Base-by-base conservation (phyloP, 768 basidiomycete species). In the Ephemerocybe angulata region DNA sequence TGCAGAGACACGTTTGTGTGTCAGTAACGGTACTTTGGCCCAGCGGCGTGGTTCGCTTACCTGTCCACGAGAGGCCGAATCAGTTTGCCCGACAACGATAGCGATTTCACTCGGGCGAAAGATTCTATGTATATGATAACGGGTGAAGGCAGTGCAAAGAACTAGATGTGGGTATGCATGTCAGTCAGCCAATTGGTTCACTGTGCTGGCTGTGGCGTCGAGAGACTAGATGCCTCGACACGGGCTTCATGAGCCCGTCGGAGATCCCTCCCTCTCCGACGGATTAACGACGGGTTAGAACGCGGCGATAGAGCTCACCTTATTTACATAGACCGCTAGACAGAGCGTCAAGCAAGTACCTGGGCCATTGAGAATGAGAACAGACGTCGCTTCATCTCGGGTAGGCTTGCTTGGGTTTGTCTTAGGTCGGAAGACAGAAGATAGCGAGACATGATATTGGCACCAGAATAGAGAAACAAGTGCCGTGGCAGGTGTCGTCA, bases 331-430 rank as follows among this genome's bases (percentile, higher is more conserved):
- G 13, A 84, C 79, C 0, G 88, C 84, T 15, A 81, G 55, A 55
- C 88, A 91, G 5, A 98, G 76, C 4, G 87, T 74, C 30, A 95
- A 83, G 66, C 92, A 95, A 5, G 96, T 98, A 15, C 97, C 96
- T 0, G 97, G 97, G 1, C 97, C 97, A 68, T 98, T 98, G 27
- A 98, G 70, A 49, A 99, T 72, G 47, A 99, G 74, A 27, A 92
- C n/a, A n/a, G n/a, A n/a, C n/a, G n/a, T n/a, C n/a, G n/a, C 72
- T 54, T 98, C 93, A 25, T 41, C 17, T 19, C 17, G n/a, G n/a
- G n/a, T n/a, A n/a, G n/a, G n/a, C n/a, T n/a, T n/a, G n/a, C n/a
- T n/a, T n/a, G n/a, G n/a, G n/a, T 44, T 42, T 15, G 48, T 49
- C 46, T 57, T 63, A 33, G 61, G 58, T 50, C 56, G 58, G n/a